Evolutionary conservation across 345 rosid genomes (phyloP).

Genomic region (Erodium maritimum): DNA sequence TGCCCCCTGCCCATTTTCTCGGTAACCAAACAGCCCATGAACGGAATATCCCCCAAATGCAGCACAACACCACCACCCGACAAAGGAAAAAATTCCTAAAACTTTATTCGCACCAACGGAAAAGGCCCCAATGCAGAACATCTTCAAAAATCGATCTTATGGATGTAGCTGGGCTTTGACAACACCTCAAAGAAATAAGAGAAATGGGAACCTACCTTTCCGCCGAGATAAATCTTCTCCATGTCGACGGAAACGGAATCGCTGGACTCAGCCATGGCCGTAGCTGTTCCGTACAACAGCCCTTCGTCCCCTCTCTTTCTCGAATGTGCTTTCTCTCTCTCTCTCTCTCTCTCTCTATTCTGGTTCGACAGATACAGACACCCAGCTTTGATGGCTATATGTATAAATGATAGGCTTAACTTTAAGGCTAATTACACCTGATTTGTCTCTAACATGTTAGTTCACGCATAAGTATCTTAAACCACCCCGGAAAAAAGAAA

Average conservation of each 20-base stretch:
- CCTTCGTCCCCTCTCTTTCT: slow-evolving; percentile 1
- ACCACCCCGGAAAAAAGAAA: no score
- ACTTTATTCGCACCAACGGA: background rate
- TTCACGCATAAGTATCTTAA: no score
- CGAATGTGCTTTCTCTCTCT: slow-evolving; percentile 1
- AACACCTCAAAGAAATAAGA: background rate
- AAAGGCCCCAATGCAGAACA: background rate
- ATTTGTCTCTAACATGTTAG: no score
- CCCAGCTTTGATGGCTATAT: background rate
- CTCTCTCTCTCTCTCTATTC: slow-evolving; percentile 1
- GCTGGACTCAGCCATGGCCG: slow-evolving; percentile 55
- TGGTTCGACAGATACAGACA: background rate
- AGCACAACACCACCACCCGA: no score
- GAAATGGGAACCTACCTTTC: slow-evolving; percentile 39
- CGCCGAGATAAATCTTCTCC: slow-evolving; percentile 81
- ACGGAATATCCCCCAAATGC: background rate
- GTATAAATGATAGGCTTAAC: no score
- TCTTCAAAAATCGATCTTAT: background rate
- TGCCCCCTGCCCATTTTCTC: background rate
- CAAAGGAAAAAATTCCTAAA: background rate
- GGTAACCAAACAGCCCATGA: background rate
- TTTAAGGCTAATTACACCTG: no score
- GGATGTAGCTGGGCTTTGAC: no score
- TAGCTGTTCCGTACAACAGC: slow-evolving; percentile 12
- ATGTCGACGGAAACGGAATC: slow-evolving; percentile 50